Conservation (phyloP, 2,329 filamentous ascomycete genomes). For the Aureobasidium musti region DNA sequence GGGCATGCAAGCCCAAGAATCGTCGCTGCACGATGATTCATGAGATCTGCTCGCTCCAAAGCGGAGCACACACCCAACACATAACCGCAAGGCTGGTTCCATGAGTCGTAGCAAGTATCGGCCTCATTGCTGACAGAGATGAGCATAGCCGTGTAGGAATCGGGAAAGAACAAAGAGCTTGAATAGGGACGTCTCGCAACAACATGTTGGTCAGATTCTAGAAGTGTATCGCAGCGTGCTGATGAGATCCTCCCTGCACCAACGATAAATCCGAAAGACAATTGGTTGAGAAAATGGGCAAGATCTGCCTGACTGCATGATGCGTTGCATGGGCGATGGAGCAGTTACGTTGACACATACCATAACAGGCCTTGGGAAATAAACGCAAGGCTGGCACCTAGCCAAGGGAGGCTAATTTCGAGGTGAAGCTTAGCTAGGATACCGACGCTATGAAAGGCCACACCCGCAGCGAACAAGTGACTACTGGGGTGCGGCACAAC, state of each 20-base stretch:
- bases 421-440: slow-evolving; percentile 20
- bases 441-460: slow-evolving; percentile 12
- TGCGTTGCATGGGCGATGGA: slow-evolving; percentile 1
- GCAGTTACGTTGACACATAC: slow-evolving; percentile 19
- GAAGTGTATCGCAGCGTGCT: slow-evolving; percentile 5
- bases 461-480: slow-evolving; percentile 12
- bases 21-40: slow-evolving; percentile 28
- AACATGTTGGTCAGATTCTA: slow-evolving; percentile 19
- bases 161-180: slow-evolving; percentile 12
- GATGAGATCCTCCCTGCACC: slow-evolving; percentile 16
- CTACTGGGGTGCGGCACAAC: slow-evolving; percentile 20
- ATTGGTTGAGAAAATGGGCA: slow-evolving; percentile 6
- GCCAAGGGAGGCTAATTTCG: slow-evolving; percentile 1
- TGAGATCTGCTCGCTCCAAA: slow-evolving; percentile 17
- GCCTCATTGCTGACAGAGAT: slow-evolving; percentile 15
- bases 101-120: background rate
- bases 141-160: slow-evolving; percentile 7
- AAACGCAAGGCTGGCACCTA: slow-evolving; percentile 11
- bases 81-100: slow-evolving; percentile 11
- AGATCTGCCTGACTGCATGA: slow-evolving; percentile 20
- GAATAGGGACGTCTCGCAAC: background rate
- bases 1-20: slow-evolving; percentile 24
- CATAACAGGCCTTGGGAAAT: background rate
- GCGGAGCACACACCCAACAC: slow-evolving; percentile 7
- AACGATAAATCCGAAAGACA: background rate